These are phyloP conservation scores for Termitomyces sp. DNA, from an alignment of 768 basidiomycete species.

Conservation along the genomic window DNA sequence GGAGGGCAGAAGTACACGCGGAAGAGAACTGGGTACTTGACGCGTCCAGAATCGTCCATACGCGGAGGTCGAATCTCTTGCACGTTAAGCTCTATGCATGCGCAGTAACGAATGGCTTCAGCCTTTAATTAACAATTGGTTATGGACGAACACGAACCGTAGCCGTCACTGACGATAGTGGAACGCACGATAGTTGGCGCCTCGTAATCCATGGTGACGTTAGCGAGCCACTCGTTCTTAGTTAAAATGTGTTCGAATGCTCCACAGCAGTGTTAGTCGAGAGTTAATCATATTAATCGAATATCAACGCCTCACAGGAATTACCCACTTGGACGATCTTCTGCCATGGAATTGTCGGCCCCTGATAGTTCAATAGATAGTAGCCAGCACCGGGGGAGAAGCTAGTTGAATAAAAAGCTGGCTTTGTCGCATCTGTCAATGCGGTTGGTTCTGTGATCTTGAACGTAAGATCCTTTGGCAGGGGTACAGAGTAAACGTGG, in stretches of 20 bases:
- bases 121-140: background rate
- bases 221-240: constrained; percentile 62
- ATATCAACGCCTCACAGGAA: constrained; percentile 22
- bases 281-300: background rate
- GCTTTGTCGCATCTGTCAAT: constrained; percentile 47
- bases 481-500: constrained; percentile 73
- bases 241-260: constrained; percentile 64
- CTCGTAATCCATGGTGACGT: constrained; percentile 64
- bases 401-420: constrained; percentile 56
- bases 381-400: constrained; percentile 89
- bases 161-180: constrained; percentile 77
- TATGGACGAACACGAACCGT: constrained; percentile 46
- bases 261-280: constrained; percentile 19
- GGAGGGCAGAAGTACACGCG: constrained; percentile 52
- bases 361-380: constrained; percentile 75
- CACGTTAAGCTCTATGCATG: constrained; percentile 71
- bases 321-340: constrained; percentile 56
- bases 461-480: constrained; percentile 48
- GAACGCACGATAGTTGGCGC: constrained; percentile 63
- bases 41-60: constrained; percentile 93
- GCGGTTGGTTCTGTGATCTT: constrained; percentile 35
- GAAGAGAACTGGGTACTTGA: constrained; percentile 94
- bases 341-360: constrained; percentile 87
- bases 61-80: constrained; percentile 87
- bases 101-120: constrained; percentile 15